Base-by-base conservation (phyloP, 257 asterid species). In the Nicotiana otophora region DNA sequence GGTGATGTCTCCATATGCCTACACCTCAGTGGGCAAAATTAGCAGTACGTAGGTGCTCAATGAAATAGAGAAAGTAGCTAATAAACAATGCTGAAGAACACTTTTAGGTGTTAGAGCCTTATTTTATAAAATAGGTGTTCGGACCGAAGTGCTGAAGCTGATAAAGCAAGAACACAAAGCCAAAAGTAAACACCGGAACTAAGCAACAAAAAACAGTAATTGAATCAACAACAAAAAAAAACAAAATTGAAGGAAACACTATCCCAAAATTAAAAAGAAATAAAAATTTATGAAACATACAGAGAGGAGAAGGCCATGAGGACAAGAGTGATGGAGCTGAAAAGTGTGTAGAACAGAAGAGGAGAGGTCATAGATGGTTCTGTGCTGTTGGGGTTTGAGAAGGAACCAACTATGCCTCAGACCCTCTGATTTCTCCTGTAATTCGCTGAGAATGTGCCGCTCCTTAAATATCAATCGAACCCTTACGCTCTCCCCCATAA, bases 251-350 rank as follows among this genome's bases (percentile, higher is more conserved):
- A 57, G n/a, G 19, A 57, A 57, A 16, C 62, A 57, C 23, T 5
- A 17, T 0, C 10, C 20, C 63, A 17, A 57, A 57, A 53, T 42
- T 42, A 42, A 57, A 54, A 57, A 17, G 62, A 57, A 17, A 57
- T 16, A 17, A 57, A 19, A 57, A 5, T 26, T 42, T 10, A 60
- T 42, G 15, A 10, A 15, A 67, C 81, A 39, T 88, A 95, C 99
- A 55, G 90, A 91, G 84, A 96, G 97, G 78, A 93, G 85, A 83
- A 96, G 89, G 80, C 98, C 99, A 70, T 92, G 80, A 31, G 99
- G 97, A 82, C 98, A 96, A 66, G 97, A 85, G 15, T 82, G 87
- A 34, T 90, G 91, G 83, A 96, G 98, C 15, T 91, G 91, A 88
- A 93, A 96, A 84, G 87, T 90, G 77, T 70, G 85, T 76, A 94